These are phyloP conservation scores for Lolium perenne DNA, from an alignment of 176 grass and related monocot species.

Conservation along the genomic window DNA sequence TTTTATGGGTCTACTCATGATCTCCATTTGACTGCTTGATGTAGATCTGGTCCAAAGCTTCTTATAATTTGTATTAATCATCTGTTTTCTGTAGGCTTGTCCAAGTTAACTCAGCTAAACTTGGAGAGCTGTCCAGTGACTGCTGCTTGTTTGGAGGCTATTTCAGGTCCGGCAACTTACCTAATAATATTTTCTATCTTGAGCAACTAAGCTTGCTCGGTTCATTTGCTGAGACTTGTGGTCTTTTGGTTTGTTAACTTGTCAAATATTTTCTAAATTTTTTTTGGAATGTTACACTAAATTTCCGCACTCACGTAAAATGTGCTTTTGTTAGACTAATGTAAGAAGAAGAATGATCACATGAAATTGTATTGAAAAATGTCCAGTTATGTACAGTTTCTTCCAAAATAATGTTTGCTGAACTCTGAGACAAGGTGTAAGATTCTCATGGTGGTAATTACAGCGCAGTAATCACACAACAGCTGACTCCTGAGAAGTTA, in stretches of 20 bases:
- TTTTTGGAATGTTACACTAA: not conserved
- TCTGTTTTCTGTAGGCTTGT: slow-evolving; percentile 61
- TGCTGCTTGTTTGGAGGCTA: slow-evolving; percentile 79
- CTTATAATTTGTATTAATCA: not conserved
- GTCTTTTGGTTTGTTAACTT: not conserved
- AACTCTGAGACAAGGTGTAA: no score
- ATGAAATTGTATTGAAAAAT: not conserved
- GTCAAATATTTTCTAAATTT: not conserved
- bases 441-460: not conserved
- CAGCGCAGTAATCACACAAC: not conserved
- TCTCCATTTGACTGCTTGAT: not conserved
- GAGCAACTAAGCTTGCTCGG: not conserved
- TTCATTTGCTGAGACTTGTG: not conserved
- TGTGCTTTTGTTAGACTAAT: not conserved
- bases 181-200: slow-evolving; percentile 12
- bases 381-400: not conserved
- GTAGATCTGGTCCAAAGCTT: not conserved
- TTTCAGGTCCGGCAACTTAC: slow-evolving; percentile 68
- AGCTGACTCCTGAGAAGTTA: not conserved
- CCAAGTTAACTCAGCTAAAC: slow-evolving; percentile 73
- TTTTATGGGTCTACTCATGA: slow-evolving; percentile 22
- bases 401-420: not conserved
- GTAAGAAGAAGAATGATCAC: not conserved
- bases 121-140: slow-evolving; percentile 79
- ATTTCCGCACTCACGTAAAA: not conserved